Evolutionary conservation across 2,329 filamentous ascomycete genomes (phyloP), one percentile per base, ranked within the genome.

Genomic region (Exophiala oligosperma): DNA sequence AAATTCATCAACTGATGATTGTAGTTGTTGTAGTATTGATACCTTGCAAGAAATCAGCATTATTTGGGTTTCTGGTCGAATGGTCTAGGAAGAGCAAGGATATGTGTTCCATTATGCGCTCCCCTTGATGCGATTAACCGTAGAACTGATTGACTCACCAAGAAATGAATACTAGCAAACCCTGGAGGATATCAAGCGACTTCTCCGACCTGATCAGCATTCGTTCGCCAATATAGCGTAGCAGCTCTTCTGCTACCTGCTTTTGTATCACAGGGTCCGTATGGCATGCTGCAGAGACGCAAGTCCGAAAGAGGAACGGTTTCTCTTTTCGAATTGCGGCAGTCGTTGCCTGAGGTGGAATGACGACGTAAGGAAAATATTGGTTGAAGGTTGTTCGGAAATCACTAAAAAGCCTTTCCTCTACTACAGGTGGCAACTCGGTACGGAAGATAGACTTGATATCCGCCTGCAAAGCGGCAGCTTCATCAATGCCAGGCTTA

Each of bases 151-250:
- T 21, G 3, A 48, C 40, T 61, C 57, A 73, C 73, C 73, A 76
- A 23, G 70, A 70, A 24, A 71, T 61, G 50, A 70, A 68, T 0
- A 76, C 67, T 17, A 76, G 58, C 1, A 76, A 48, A 2, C 73
- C 74, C 63, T 77, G 72, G 26, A 77, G 65, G 12, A 74, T 64
- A 40, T 75, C 75, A n/a, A 77, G 68, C 14, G 66, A 72, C 24
- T 72, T 67, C 5, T 71, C 64, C 1, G 68, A 67, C 5, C 64
- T 64, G 5, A 69, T 47, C 9, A 76, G 62, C 48, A 73, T 71
- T 9, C 69, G 68, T 14, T 67, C 63, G n/a, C 68, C 65, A 48
- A 75, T 61, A 41, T 68, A 66, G 2, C 62, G 61, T 37, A 69
- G 65, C 28, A 73, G 54, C 26, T 69, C 66, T 21, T 69, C 68